These are phyloP conservation scores for Fusarium ambrosium DNA, from an alignment of 2,329 filamentous ascomycete species.

Conservation along the genomic window DNA sequence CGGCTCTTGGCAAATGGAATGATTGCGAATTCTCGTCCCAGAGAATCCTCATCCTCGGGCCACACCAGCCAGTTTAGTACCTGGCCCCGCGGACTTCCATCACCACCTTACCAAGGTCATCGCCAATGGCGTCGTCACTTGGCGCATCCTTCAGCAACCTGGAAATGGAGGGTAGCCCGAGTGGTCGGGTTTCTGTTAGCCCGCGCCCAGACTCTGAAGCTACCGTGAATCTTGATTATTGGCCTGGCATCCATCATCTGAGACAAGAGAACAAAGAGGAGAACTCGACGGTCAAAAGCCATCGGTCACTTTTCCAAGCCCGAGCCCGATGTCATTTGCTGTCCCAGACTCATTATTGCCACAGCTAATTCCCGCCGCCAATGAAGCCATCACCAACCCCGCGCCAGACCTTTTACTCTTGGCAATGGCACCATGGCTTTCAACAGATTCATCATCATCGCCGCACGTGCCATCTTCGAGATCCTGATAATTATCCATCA, in stretches of 20 bases:
- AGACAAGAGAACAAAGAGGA: not conserved
- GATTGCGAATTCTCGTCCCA: not conserved
- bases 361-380: not conserved
- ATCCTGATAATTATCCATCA: slow-evolving; percentile 9
- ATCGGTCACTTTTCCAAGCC: not conserved
- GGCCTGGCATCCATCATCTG: not conserved
- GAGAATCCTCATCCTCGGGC: not conserved
- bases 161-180: slow-evolving; percentile 6
- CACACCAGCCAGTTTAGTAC: slow-evolving; percentile 4
- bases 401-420: not conserved
- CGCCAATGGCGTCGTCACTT: not conserved
- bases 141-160: not conserved
- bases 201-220: slow-evolving; percentile 1
- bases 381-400: slow-evolving; percentile 1
- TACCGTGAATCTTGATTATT: not conserved
- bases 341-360: not conserved
- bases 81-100: not conserved
- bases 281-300: not conserved
- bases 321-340: not conserved
- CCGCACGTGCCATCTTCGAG: slow-evolving; percentile 1
- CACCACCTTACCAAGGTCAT: slow-evolving; percentile 2
- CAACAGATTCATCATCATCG: not conserved
- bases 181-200: not conserved
- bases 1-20: slow-evolving; percentile 8
- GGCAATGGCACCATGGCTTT: slow-evolving; percentile 2